A percentile compares a stretch with the other conserved stretches of the same genome.
Conservation (phyloP, 2,329 filamentous ascomycete species). For the Leptographium lundbergii region DNA sequence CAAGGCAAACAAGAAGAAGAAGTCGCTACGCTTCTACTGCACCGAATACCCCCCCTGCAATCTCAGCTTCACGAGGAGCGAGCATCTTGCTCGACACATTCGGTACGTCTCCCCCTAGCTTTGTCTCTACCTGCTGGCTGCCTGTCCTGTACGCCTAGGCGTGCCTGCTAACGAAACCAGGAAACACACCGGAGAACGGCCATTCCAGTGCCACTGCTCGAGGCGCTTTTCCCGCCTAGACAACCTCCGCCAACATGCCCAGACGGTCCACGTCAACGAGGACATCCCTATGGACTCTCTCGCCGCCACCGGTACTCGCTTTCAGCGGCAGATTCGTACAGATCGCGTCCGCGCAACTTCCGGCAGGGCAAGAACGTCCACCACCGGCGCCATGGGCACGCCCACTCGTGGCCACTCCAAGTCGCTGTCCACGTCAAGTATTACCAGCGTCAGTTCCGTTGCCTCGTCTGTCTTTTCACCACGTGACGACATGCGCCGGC, state of each 20-base stretch:
- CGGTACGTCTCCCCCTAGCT: conserved; percentile 39
- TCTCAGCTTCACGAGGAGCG: conserved; percentile 88
- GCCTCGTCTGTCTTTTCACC: conserved; percentile 57
- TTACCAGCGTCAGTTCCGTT: conserved; percentile 55
- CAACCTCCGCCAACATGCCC: conserved; percentile 90
- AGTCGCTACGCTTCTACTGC: conserved; percentile 91
- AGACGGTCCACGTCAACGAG: conserved; percentile 95
- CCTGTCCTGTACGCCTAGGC: background rate
- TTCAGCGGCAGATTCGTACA: conserved; percentile 82
- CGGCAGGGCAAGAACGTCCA: conserved; percentile 63
- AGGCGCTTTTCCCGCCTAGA: conserved; percentile 87
- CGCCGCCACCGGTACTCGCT: conserved; percentile 81
- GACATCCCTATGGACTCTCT: conserved; percentile 90
- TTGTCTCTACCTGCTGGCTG: background rate
- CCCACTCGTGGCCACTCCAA: conserved; percentile 74
- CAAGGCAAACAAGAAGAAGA: conserved; percentile 86
- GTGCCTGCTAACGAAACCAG: conserved; percentile 28
- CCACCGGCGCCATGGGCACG: conserved; percentile 57
- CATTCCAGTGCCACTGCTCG: conserved; percentile 92
- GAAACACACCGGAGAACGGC: conserved; percentile 94
- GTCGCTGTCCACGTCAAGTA: conserved; percentile 73
- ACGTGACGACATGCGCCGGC: conserved; percentile 54
- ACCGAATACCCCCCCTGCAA: conserved; percentile 90
- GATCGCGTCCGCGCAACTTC: conserved; percentile 60
- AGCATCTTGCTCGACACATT: conserved; percentile 90